These are phyloP conservation scores for Omphalotus guepiniiformis DNA, from an alignment of 768 basidiomycete genomes.

Conservation along the genomic window DNA sequence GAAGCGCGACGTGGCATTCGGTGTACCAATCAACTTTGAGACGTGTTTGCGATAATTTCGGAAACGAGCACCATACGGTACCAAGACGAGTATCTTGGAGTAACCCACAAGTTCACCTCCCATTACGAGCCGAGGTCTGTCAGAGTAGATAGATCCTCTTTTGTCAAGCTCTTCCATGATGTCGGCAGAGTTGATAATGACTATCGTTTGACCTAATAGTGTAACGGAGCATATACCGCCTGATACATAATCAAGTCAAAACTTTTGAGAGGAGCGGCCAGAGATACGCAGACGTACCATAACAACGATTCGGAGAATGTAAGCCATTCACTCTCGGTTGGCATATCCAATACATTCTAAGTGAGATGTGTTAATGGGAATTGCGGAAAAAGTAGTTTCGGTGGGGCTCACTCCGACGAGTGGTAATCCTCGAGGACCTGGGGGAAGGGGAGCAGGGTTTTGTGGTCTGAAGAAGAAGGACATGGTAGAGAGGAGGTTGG, in stretches of 20 bases:
- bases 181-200: conserved; percentile 43
- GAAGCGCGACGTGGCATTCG: conserved; percentile 24
- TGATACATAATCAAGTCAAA: conserved; percentile 15
- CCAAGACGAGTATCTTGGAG: conserved; percentile 40
- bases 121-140: conserved; percentile 45
- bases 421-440: conserved; percentile 38
- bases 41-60: conserved; percentile 42
- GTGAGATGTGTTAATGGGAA: neutral
- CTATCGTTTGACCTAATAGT: conserved; percentile 40
- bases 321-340: conserved; percentile 40
- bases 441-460: conserved; percentile 27
- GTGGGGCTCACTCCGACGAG: conserved; percentile 36
- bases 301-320: conserved; percentile 47
- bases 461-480: conserved; percentile 20
- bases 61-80: conserved; percentile 39
- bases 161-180: conserved; percentile 45
- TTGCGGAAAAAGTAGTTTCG: neutral
- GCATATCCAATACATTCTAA: conserved; percentile 47
- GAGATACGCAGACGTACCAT: conserved; percentile 29
- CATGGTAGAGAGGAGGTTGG: conserved; percentile 11
- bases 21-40: conserved; percentile 36
- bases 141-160: conserved; percentile 43
- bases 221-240: conserved; percentile 35
- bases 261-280: too few relatives aligned
- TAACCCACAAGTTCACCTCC: conserved; percentile 49